Conservation (phyloP, 2,329 filamentous ascomycete genomes). For the Colletotrichum liriopes region DNA sequence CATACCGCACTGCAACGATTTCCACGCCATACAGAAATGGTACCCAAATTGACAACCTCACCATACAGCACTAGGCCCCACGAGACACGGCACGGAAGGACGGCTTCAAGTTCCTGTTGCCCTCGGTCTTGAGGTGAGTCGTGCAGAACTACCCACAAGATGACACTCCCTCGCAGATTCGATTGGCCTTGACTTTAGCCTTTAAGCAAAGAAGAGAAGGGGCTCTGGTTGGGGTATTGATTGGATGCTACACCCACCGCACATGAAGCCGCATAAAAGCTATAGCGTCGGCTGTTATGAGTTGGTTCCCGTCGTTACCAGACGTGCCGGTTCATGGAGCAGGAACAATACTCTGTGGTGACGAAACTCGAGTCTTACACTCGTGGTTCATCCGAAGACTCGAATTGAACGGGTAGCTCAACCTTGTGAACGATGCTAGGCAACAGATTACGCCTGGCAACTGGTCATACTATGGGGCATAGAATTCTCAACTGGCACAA, state of each 20-base stretch:
- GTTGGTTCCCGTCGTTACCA: neutral
- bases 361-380: slow-evolving; percentile 3
- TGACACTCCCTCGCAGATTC: slow-evolving; percentile 25
- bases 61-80: slow-evolving; percentile 18
- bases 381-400: neutral
- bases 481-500: neutral
- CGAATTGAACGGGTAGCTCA: neutral
- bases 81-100: slow-evolving; percentile 40
- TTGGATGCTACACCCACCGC: slow-evolving; percentile 4
- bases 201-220: slow-evolving; percentile 8
- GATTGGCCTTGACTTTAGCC: slow-evolving; percentile 19
- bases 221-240: neutral
- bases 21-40: slow-evolving; percentile 9
- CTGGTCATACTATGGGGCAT: neutral
- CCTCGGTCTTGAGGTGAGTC: slow-evolving; percentile 29
- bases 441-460: neutral
- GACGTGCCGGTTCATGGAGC: neutral
- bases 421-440: neutral
- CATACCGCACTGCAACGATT: slow-evolving; percentile 33
- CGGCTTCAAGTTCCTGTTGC: slow-evolving; percentile 24
- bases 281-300: neutral
- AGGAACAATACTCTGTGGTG: neutral
- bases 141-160: slow-evolving; percentile 24
- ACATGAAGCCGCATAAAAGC: neutral
- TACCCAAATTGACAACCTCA: slow-evolving; percentile 31